Percentiles rank a stretch among this genome's conserved stretches.
Evolutionary conservation across 208 protist genomes (phyloP).

Genomic region (Crithidia fasciculata): DNA sequence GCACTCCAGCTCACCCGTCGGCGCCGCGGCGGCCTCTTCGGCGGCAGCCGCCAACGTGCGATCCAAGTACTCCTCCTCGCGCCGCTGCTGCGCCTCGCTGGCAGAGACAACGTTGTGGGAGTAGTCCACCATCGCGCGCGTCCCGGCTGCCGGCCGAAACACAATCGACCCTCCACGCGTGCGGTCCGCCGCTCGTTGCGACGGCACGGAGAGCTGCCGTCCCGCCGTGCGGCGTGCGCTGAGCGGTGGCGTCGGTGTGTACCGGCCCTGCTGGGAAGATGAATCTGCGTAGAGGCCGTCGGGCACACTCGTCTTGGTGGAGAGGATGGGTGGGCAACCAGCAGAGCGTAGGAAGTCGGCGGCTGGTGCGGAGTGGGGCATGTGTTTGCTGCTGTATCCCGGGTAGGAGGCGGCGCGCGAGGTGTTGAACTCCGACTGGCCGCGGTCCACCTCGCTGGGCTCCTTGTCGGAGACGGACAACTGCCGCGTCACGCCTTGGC

Average conservation of each 20-base stretch:
- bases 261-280: not conserved
- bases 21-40: not conserved
- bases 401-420: constrained; percentile 1
- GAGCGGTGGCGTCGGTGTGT: not conserved
- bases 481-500: constrained; percentile 2
- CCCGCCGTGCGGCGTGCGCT: not conserved
- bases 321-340: not conserved
- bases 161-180: too few relatives aligned
- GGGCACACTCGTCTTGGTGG: too few relatives aligned
- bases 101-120: not conserved
- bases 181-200: too few relatives aligned
- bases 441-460: not conserved
- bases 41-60: not conserved
- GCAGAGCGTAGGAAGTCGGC: not conserved
- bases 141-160: too few relatives aligned
- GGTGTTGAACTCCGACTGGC: not conserved
- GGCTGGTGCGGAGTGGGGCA: not conserved
- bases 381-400: not conserved
- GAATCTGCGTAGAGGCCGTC: not conserved
- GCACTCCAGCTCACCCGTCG: constrained; percentile 44
- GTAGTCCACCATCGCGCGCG: not conserved
- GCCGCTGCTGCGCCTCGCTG: not conserved
- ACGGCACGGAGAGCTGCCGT: not conserved
- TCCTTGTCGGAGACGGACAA: not conserved
- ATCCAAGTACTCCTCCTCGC: not conserved